Evolutionary conservation across 805 yeast species (phyloP).

Genomic region (Saccharomycopsis fibuligera): DNA sequence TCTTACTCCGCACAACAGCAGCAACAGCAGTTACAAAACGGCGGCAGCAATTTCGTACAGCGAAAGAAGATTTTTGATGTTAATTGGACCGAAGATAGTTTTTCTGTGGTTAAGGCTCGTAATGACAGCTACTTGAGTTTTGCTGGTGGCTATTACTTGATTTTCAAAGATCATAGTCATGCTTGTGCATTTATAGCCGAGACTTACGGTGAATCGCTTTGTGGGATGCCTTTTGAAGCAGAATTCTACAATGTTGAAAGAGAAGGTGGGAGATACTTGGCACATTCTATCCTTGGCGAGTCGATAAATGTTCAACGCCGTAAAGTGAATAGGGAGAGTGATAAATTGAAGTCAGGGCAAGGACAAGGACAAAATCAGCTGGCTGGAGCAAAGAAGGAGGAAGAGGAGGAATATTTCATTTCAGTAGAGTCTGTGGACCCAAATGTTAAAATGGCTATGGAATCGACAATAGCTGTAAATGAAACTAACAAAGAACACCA

Average conservation of each 20-base stretch:
- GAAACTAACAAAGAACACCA: not conserved
- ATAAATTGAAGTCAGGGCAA: too few relatives aligned
- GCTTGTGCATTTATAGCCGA: slow-evolving; percentile 5
- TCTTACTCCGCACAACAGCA: not conserved
- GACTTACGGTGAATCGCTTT: not conserved
- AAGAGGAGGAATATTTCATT: not conserved
- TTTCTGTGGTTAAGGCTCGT: slow-evolving; percentile 13
- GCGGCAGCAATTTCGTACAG: not conserved
- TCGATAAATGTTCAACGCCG: not conserved
- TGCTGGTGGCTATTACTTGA: slow-evolving; percentile 13
- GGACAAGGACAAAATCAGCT: not conserved
- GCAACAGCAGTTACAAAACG: not conserved
- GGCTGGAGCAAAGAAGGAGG: not conserved
- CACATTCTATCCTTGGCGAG: not conserved
- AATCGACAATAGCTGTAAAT: not conserved
- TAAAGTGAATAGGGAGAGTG: not conserved
- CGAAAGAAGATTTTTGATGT: not conserved
- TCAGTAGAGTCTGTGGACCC: not conserved
- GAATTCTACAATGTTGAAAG: not conserved
- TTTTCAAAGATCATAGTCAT: slow-evolving; percentile 6
- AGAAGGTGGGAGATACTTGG: not conserved
- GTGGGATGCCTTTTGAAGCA: slow-evolving; percentile 2
- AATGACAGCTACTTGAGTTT: slow-evolving; percentile 5
- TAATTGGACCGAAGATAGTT: slow-evolving; percentile 6
- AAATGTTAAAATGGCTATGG: not conserved